A percentile compares a stretch with the other conserved stretches of the same genome.
phyloP scores from a whole-genome alignment of 768 basidiomycete species.

The Leccinum disarticulatum region DNA sequence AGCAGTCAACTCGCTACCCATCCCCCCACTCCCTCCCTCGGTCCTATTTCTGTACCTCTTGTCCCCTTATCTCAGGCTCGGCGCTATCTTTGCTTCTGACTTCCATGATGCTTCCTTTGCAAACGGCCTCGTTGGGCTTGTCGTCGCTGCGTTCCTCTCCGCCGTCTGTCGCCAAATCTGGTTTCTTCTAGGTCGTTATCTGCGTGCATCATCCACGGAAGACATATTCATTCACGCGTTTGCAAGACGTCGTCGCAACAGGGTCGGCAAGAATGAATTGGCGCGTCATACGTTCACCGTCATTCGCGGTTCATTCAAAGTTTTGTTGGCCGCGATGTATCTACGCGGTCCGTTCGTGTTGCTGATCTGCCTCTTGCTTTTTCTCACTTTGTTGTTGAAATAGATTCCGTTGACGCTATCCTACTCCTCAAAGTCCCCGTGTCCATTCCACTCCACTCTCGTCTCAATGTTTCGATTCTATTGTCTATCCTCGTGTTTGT shows the following conservation, averaged over 20 bases:
- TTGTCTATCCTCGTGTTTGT: conserved; percentile 47
- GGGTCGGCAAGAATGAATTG: conserved; percentile 43
- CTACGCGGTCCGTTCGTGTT: conserved; percentile 53
- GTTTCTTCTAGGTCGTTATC: conserved; percentile 76
- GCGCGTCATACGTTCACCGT: conserved; percentile 47
- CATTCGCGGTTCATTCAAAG: conserved; percentile 44
- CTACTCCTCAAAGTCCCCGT: conserved; percentile 47
- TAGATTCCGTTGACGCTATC: conserved; percentile 56
- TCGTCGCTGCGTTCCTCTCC: conserved; percentile 56
- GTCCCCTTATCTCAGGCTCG: conserved; percentile 67
- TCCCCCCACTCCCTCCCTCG: conserved; percentile 55
- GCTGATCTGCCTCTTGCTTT: background rate
- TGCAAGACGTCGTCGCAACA: conserved; percentile 48
- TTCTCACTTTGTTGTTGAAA: conserved; percentile 13
- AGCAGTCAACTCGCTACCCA: conserved; percentile 5
- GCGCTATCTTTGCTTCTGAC: conserved; percentile 61
- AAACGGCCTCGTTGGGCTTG: conserved; percentile 47
- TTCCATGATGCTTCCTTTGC: conserved; percentile 44
- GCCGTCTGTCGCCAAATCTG: conserved; percentile 66
- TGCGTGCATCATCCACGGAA: conserved; percentile 62
- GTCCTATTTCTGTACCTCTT: conserved; percentile 69
- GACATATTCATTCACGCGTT: conserved; percentile 65
- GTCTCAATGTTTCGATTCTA: conserved; percentile 40
- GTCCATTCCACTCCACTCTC: conserved; percentile 33
- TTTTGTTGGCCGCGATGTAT: conserved; percentile 60